Conservation (phyloP, 805 yeast species). For the Myxozyma vanderwaltii region DNA sequence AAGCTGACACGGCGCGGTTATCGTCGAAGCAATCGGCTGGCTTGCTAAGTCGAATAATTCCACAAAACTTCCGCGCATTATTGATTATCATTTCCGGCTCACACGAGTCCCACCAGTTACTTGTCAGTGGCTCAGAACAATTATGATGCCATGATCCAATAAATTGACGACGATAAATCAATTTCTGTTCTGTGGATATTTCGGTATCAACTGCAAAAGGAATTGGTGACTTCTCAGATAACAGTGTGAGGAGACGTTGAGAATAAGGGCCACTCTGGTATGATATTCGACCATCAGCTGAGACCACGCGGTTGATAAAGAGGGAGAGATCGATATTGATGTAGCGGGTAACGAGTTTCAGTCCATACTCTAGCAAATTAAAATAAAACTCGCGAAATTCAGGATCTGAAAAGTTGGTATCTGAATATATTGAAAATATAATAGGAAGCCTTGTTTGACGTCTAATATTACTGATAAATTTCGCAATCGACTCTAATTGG, state of each 20-base stretch:
- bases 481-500: conserved; percentile 57
- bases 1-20: conserved; percentile 68
- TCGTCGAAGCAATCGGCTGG: conserved; percentile 64
- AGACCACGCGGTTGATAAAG: neutral
- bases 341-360: conserved; percentile 57
- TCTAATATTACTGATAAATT: conserved; percentile 71
- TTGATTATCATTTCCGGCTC: conserved; percentile 76
- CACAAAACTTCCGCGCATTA: conserved; percentile 63
- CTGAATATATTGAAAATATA: conserved; percentile 68
- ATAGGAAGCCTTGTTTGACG: conserved; percentile 68
- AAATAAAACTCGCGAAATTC: conserved; percentile 45
- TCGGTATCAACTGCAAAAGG: conserved; percentile 69
- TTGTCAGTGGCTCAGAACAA: conserved; percentile 54
- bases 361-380: conserved; percentile 62
- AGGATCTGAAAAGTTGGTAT: conserved; percentile 4
- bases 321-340: conserved; percentile 16
- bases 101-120: conserved; percentile 62
- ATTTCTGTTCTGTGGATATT: conserved; percentile 45
- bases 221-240: conserved; percentile 58
- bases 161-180: conserved; percentile 50
- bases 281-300: neutral
- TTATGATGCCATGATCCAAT: conserved; percentile 11
- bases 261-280: neutral
- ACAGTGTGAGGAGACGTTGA: neutral
- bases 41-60: conserved; percentile 80